Evolutionary conservation across 2,329 filamentous ascomycete species (phyloP), one percentile per base, ranked within the genome.

Genomic region (Allantophomopsis lycopodina): DNA sequence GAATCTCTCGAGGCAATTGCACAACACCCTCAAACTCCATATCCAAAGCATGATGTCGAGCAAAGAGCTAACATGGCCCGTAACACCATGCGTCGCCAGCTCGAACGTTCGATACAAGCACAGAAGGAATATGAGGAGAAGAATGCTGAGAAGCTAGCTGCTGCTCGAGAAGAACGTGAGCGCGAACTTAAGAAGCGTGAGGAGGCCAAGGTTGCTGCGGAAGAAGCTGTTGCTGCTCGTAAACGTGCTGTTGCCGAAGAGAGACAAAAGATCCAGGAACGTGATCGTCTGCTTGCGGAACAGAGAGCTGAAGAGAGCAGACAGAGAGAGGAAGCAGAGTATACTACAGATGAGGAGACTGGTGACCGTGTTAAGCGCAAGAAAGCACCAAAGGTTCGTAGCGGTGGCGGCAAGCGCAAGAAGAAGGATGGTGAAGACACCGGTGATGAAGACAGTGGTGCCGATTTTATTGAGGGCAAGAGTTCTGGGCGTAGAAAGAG

Each of bases 51-150:
- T 44, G 86, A 95, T 50, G 76, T 98, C 30, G 89, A 96, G 58
- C 85, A 93, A 61, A 86, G 93, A 55, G 89, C 91, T 34, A 94
- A 85, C 67, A 98, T 98, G 91, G 88, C 86, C 47, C 79, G 83
- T 44, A 94, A 95, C 57, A 98, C 93, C 1, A 85, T 94, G 63
- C 81, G 84, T 47, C 87, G 85, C 52, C 89, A 98, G 58, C 73
- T 98, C 11, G 85, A 93, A 53, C 79, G 87, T 51, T 82, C 84
- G 4, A 75, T 89, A 36, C 79, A 85, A 47, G 81, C 76, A 48
- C 91, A 98, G 58, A 80, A 76, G 46, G 84, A 93, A 46, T 96
- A 94, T 59, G 91, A 98, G 58, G 81, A 87, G 51, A 86, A 84
- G 65, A 95, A 96, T 56, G 85, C 87, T 30, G 77, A 83, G 51